Evolutionary conservation across 2,329 filamentous ascomycete genomes (phyloP).

Genomic region (Lojkania enalia): DNA sequence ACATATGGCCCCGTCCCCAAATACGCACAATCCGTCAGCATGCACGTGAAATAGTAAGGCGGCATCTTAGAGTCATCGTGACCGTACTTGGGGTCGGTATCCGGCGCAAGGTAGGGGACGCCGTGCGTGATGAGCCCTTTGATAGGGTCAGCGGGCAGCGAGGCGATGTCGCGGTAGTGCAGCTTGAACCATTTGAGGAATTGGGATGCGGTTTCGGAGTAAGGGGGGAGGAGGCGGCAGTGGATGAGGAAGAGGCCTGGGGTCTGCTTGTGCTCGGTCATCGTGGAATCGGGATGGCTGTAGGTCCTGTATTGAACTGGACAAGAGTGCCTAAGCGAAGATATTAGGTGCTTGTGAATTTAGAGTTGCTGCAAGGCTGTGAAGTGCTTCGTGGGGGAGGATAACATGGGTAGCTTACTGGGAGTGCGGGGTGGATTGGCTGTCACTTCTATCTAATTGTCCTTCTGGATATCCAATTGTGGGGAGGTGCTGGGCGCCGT

Average conservation of each 20-base stretch:
- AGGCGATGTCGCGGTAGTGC: constrained; percentile 24
- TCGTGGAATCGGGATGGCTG: no score
- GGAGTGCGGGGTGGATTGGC: no score
- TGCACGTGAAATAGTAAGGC: constrained; percentile 16
- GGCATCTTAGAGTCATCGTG: not conserved
- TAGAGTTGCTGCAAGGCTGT: no score
- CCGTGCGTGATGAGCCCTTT: constrained; percentile 2
- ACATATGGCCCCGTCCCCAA: constrained; percentile 10
- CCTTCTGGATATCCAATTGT: no score
- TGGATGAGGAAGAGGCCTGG: constrained; percentile 21
- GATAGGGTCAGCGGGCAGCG: not conserved
- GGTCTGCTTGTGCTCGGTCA: not conserved
- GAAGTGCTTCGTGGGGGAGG: no score
- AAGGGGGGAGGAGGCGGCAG: constrained; percentile 13
- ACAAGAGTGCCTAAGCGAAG: no score
- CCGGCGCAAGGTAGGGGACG: constrained; percentile 7
- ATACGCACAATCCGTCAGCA: constrained; percentile 4
- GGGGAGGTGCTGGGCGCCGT: no score
- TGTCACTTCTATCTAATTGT: no score
- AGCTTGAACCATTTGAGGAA: constrained; percentile 27
- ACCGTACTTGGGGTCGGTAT: constrained; percentile 5
- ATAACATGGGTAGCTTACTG: no score
- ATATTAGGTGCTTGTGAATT: no score
- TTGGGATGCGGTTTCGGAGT: not conserved
- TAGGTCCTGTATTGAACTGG: no score